These are phyloP conservation scores for Phytopythium aichiense DNA, from an alignment of 352 stramenopile genomes.

Conservation along the genomic window DNA sequence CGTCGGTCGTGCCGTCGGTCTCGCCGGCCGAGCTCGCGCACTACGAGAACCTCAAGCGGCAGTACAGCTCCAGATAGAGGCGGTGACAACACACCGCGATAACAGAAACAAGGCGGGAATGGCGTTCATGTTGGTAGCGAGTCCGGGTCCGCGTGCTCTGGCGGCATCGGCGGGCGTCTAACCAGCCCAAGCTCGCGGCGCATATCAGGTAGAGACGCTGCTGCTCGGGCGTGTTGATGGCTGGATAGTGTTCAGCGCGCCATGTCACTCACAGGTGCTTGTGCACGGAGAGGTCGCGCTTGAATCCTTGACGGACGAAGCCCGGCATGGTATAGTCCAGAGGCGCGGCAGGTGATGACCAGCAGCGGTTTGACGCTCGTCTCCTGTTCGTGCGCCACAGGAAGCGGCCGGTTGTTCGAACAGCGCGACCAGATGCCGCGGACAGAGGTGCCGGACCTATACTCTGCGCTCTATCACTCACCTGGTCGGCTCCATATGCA, in stretches of 20 bases:
- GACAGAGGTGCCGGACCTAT: background rate
- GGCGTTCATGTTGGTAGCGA: background rate
- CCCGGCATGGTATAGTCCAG: background rate
- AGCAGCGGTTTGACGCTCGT: background rate
- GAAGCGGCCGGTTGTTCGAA: background rate
- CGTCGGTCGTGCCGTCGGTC: slow-evolving; percentile 74
- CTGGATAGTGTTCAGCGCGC: background rate
- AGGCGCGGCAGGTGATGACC: background rate
- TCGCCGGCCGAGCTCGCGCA: slow-evolving; percentile 80
- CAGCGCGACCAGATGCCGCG: slow-evolving; percentile 6
- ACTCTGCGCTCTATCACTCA: background rate
- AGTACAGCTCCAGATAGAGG: slow-evolving; percentile 77
- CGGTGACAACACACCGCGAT: background rate
- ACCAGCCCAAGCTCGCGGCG: background rate
- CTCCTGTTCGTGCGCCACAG: background rate
- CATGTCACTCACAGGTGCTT: background rate
- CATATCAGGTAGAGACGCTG: background rate
- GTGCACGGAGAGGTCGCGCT: background rate
- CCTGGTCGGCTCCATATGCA: background rate
- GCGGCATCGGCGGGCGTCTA: background rate
- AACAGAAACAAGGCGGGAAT: background rate
- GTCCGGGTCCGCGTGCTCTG: background rate
- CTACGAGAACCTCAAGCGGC: slow-evolving; percentile 82
- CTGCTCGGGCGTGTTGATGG: background rate
- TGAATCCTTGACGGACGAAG: too few relatives aligned